A percentile compares a stretch with the other conserved stretches of the same genome.
phyloP scores from a whole-genome alignment of 306 rosid species.

The Cicer bijugum region DNA sequence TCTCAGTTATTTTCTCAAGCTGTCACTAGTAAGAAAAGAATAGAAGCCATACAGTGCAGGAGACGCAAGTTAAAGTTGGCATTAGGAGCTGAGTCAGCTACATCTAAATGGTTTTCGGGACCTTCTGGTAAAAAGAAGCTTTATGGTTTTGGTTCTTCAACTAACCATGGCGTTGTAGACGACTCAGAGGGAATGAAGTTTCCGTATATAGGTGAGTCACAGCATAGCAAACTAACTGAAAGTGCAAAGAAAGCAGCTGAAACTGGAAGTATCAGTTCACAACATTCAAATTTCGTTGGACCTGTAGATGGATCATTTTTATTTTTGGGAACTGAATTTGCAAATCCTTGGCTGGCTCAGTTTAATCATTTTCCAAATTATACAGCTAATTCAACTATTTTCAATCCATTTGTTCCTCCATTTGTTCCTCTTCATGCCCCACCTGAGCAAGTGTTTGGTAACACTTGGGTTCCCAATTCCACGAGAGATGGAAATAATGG shows the following conservation, averaged over 20 bases:
- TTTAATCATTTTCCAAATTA: constrained; percentile 29
- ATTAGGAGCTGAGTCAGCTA: constrained; percentile 52
- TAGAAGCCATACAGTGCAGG: constrained; percentile 42
- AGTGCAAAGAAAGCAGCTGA: constrained; percentile 42
- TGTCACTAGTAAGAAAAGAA: constrained; percentile 50
- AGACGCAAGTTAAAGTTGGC: constrained; percentile 50
- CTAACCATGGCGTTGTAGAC: constrained; percentile 39
- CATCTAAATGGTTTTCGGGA: constrained; percentile 54
- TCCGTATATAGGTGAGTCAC: constrained; percentile 50
- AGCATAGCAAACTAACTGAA: constrained; percentile 39
- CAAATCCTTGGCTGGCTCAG: constrained; percentile 44
- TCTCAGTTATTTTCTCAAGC: constrained; percentile 44
- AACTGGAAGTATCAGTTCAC: constrained; percentile 29
- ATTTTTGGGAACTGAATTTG: constrained; percentile 44
- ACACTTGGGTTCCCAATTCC: constrained; percentile 50
- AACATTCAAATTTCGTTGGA: constrained; percentile 30
- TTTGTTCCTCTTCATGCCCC: constrained; percentile 42
- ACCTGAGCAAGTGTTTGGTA: constrained; percentile 44
- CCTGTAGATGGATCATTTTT: constrained; percentile 32
- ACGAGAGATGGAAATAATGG: constrained; percentile 37
- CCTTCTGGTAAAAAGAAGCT: constrained; percentile 58
- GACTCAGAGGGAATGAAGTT: constrained; percentile 47
- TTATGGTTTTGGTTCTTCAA: constrained; percentile 42
- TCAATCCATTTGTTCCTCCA: constrained; percentile 48
- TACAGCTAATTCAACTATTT: constrained; percentile 43